These are phyloP conservation scores for Garcia nutans DNA, from an alignment of 345 rosid genomes.

Conservation along the genomic window DNA sequence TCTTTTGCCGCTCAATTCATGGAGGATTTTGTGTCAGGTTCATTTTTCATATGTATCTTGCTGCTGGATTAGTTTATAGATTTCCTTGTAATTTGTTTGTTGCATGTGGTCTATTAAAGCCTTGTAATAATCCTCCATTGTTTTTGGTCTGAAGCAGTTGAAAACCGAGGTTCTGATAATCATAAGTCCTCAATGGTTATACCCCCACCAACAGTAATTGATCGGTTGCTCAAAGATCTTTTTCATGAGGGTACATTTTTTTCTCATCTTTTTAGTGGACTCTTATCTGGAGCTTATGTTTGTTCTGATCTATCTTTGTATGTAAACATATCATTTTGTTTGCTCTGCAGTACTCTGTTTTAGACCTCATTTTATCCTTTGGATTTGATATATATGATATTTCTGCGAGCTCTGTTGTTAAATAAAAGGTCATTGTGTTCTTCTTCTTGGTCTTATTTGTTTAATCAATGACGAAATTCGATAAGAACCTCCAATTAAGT, in stretches of 20 bases:
- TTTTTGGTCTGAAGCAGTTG: slow-evolving; percentile 49
- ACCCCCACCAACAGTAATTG: slow-evolving; percentile 84
- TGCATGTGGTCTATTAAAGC: background rate
- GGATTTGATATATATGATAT: background rate
- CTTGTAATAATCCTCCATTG: slow-evolving; percentile 8
- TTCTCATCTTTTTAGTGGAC: slow-evolving; percentile 6
- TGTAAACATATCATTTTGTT: background rate
- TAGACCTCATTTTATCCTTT: slow-evolving; percentile 6
- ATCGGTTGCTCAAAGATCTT: slow-evolving; percentile 91
- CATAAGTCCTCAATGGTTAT: slow-evolving; percentile 67
- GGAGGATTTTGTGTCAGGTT: slow-evolving; percentile 96
- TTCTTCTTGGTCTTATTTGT: background rate
- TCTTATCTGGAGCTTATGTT: background rate
- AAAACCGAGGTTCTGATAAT: slow-evolving; percentile 63
- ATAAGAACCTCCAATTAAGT: background rate
- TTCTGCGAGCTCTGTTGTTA: background rate
- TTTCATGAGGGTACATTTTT: slow-evolving; percentile 65
- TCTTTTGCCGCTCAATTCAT: slow-evolving; percentile 79
- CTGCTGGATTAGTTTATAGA: slow-evolving; percentile 8
- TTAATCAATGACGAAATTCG: background rate
- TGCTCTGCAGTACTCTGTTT: slow-evolving; percentile 7
- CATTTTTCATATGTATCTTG: slow-evolving; percentile 16
- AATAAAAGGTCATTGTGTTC: background rate
- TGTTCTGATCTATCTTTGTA: background rate
- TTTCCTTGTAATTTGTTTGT: background rate